Evolutionary conservation across 1,139 yeast species (phyloP).

Genomic region (Kazachstania sp.): DNA sequence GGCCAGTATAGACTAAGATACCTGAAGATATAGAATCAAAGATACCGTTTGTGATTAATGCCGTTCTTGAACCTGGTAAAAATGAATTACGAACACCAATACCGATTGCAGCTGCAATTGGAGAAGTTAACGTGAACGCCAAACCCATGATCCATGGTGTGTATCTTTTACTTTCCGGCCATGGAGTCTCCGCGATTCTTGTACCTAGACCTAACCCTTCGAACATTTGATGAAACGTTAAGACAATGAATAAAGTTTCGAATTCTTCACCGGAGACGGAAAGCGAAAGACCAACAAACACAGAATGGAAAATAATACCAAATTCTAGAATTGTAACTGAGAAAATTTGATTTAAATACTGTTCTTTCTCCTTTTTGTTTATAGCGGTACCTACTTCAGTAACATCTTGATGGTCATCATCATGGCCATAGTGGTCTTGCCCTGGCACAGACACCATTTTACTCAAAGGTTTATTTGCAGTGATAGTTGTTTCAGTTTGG

Average conservation of each 20-base stretch:
- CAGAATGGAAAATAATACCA: slow-evolving; percentile 76
- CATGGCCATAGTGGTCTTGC: slow-evolving; percentile 41
- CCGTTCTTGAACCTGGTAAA: slow-evolving; percentile 54
- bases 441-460: slow-evolving; percentile 20
- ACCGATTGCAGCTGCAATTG: slow-evolving; percentile 79
- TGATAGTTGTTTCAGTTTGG: neutral
- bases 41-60: slow-evolving; percentile 65
- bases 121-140: slow-evolving; percentile 68
- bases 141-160: slow-evolving; percentile 55
- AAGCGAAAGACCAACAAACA: slow-evolving; percentile 65
- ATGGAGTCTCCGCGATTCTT: slow-evolving; percentile 63
- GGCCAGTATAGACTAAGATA: slow-evolving; percentile 72
- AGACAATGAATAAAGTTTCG: slow-evolving; percentile 63
- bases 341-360: slow-evolving; percentile 35
- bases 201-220: slow-evolving; percentile 92
- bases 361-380: slow-evolving; percentile 11
- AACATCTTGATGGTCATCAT: slow-evolving; percentile 42
- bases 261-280: slow-evolving; percentile 75
- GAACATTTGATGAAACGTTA: slow-evolving; percentile 84
- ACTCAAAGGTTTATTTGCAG: neutral
- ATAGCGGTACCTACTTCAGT: slow-evolving; percentile 34
- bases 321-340: slow-evolving; percentile 63
- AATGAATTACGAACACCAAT: slow-evolving; percentile 69
- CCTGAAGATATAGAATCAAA: slow-evolving; percentile 84
- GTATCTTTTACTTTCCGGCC: slow-evolving; percentile 40